Conservation (phyloP, 2,329 filamentous ascomycete species). For the Penicillium sp. region DNA sequence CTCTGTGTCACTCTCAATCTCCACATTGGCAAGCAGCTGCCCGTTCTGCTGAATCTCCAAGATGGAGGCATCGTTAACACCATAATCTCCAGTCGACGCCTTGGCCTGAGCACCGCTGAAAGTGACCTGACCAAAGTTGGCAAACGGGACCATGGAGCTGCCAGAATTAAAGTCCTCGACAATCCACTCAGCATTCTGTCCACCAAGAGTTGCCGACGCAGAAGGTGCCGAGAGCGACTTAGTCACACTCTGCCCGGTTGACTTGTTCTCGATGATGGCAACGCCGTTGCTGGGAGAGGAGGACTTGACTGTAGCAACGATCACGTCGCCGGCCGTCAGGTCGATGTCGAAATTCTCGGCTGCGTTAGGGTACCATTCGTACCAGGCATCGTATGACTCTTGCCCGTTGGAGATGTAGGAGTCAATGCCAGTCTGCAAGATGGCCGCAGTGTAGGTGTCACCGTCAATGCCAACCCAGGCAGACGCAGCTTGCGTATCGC, state of each 20-base stretch:
- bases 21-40: constrained; percentile 34
- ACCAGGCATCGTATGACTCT: constrained; percentile 58
- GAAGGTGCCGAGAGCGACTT: constrained; percentile 53
- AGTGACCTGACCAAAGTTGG: constrained; percentile 50
- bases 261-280: constrained; percentile 55
- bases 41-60: constrained; percentile 51
- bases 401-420: constrained; percentile 50
- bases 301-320: constrained; percentile 44
- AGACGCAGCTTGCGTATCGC: constrained; percentile 49
- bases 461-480: constrained; percentile 66
- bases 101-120: constrained; percentile 38
- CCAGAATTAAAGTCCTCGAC: constrained; percentile 57
- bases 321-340: constrained; percentile 49
- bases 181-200: constrained; percentile 65
- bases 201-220: constrained; percentile 47
- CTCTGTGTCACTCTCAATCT: constrained; percentile 27
- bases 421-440: constrained; percentile 61
- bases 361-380: constrained; percentile 62
- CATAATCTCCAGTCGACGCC: constrained; percentile 25
- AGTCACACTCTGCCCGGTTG: constrained; percentile 54
- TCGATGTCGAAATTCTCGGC: constrained; percentile 56
- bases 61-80: constrained; percentile 43
- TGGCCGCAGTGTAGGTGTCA: constrained; percentile 56
- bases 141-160: constrained; percentile 46
- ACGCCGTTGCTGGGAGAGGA: constrained; percentile 46